Base-by-base conservation (phyloP, 2,329 filamentous ascomycete genomes). In the Leptodontidium sp. region DNA sequence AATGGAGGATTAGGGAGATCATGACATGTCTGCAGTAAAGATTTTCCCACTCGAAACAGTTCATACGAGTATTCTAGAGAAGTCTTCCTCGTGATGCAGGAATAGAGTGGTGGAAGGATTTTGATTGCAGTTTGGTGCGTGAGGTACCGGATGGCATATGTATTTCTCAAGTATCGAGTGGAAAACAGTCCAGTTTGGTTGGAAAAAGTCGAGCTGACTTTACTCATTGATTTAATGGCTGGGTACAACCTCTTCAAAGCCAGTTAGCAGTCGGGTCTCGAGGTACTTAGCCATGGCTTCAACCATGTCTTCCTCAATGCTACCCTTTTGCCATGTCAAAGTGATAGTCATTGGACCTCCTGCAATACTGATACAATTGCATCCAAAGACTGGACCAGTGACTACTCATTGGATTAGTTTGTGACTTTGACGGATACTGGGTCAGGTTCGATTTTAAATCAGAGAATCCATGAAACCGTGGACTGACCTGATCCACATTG, bases 401-500 rank as follows among this genome's bases (percentile, higher is more conserved):
- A 61, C 58, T 59, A 26, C 4, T 9, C 15, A 26, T 24, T 14
- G 3, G 24, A 14, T 45, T 43, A 59, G 55, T 14, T 24, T n/a
- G 29, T 11, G 50, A 8, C n/a, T 14, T 43, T 9, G 8, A 8
- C 15, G 47, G 17, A 7, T n/a, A 17, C 3, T 17, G 7, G 7
- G 17, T 21, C 21, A 21, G 21, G 21, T 21, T 21, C 21, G 21
- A 21, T 21, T 21, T 21, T 21, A 21, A 21, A 21, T 21, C 21
- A 21, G 21, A 21, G 21, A 21, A 21, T n/a, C n/a, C 3, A 24
- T 11, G 11, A 40, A 12, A 29, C 4, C 15, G 43, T 26, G 2
- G n/a, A 59, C 55, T 59, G 32, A 59, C 55, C 55, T 32, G 58
- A 61, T 45, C 58, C 58, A 29, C 58, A 61, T 35, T 61, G 58